Evolutionary conservation across 2,329 filamentous ascomycete genomes (phyloP), one percentile per base, ranked within the genome.

Genomic region (Claviceps pusilla): DNA sequence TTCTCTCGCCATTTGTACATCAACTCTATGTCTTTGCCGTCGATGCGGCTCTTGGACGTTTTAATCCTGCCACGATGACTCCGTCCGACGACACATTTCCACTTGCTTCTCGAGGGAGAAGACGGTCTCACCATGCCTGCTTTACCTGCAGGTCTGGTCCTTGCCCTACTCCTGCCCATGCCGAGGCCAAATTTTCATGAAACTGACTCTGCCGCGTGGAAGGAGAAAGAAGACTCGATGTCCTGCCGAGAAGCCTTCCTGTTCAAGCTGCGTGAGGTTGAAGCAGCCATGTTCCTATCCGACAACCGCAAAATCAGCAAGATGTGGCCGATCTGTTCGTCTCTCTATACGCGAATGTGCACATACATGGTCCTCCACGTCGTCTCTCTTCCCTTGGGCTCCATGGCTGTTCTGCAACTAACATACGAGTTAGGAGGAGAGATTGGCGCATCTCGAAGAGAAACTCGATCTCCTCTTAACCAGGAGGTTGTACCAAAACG

Each of bases 221-320:
- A 66, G 73, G 61, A 64, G 73, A 53, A 76, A 77, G 59, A 77
- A 77, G 60, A 76, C 71, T 2, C 70, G 75, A 39, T 77, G 75
- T 59, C 75, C 75, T 0, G 75, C 73, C 7, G 75, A 77, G 61
- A 75, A 72, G 59, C 75, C 75, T 5, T 67, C 71, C 1, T 77
- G 75, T 55, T 77, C 75, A 10, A 75, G 73, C 59, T 77, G 75
- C 59, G 65, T 71, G 11, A 71, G 75, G 16, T 66, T 77, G 9
- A 71, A 70, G 51, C 74, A 77, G 61, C 59, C 69, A 45, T 76
- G 74, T 59, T 69, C 71, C 11, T 76, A 76, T 60, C 65, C 72
- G 16, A 62, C 65, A 3, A 64, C 66, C 14, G 60, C 64, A 54
- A 69, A 67, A 51, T 66, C 69, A 11, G 61, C 69, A 5, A 68